These are phyloP conservation scores for Trifolium fragiferum DNA, from an alignment of 306 rosid genomes.

Conservation along the genomic window DNA sequence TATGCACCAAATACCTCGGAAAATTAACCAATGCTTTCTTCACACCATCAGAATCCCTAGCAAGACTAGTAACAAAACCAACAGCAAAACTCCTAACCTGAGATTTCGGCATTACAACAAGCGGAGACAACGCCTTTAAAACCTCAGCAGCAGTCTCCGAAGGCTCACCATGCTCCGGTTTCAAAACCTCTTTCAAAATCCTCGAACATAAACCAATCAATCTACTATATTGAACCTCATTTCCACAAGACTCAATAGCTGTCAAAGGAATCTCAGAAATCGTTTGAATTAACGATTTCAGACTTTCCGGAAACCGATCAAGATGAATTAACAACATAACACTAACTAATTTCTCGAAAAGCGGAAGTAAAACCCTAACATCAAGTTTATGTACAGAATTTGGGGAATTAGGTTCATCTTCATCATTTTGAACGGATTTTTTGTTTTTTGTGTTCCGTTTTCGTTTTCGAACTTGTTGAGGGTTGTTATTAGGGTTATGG, in stretches of 20 bases:
- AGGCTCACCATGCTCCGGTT: constrained; percentile 72
- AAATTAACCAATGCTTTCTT: constrained; percentile 72
- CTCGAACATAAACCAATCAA: constrained; percentile 54
- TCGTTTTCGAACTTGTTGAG: constrained; percentile 48
- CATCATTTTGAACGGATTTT: constrained; percentile 29
- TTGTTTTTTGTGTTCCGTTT: constrained; percentile 42
- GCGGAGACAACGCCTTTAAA: constrained; percentile 57
- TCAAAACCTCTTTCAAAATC: constrained; percentile 60
- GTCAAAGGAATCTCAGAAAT: constrained; percentile 59
- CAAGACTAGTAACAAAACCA: constrained; percentile 52
- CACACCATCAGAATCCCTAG: constrained; percentile 50
- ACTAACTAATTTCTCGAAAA: constrained; percentile 64
- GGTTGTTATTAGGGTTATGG: constrained; percentile 21
- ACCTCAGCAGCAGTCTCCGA: constrained; percentile 70
- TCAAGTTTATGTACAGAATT: constrained; percentile 46
- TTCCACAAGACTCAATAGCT: constrained; percentile 52
- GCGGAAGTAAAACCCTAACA: constrained; percentile 50
- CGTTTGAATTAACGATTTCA: constrained; percentile 74
- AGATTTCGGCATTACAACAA: constrained; percentile 68
- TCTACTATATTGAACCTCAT: constrained; percentile 47
- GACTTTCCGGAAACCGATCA: constrained; percentile 81
- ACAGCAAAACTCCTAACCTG: constrained; percentile 68
- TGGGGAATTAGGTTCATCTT: constrained; percentile 12
- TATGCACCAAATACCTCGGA: constrained; percentile 70
- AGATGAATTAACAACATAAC: constrained; percentile 72